These are phyloP conservation scores for Penicillium sp. DNA, from an alignment of 2,329 filamentous ascomycete genomes.

Conservation along the genomic window DNA sequence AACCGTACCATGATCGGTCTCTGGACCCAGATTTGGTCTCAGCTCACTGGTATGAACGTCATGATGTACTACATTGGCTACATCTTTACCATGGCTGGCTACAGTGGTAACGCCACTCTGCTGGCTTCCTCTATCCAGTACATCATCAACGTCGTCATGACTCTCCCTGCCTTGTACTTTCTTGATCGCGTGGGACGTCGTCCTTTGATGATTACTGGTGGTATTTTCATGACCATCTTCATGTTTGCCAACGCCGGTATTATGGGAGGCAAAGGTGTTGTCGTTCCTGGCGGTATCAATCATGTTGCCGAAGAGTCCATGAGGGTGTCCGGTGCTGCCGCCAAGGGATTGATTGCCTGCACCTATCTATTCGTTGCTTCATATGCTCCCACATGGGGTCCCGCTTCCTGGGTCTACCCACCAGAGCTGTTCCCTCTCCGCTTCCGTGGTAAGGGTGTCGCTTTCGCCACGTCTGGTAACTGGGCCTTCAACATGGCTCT, in stretches of 20 bases:
- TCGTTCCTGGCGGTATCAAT: slow-evolving; percentile 39
- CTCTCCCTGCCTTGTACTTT: slow-evolving; percentile 68
- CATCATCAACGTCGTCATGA: slow-evolving; percentile 77
- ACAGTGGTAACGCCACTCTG: slow-evolving; percentile 56
- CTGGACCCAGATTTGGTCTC: slow-evolving; percentile 72
- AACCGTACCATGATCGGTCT: slow-evolving; percentile 68
- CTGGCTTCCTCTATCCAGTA: slow-evolving; percentile 68
- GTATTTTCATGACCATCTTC: slow-evolving; percentile 56
- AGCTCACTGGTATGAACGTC: slow-evolving; percentile 73
- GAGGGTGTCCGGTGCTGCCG: slow-evolving; percentile 41
- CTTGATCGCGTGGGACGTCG: slow-evolving; percentile 75
- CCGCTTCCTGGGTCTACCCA: slow-evolving; percentile 57
- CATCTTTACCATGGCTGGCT: slow-evolving; percentile 68
- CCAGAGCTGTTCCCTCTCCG: slow-evolving; percentile 61
- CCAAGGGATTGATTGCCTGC: slow-evolving; percentile 64
- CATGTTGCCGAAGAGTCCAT: slow-evolving; percentile 34
- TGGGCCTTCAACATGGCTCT: slow-evolving; percentile 59
- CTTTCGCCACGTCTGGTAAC: slow-evolving; percentile 58
- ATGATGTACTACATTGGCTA: slow-evolving; percentile 57
- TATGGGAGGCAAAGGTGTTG: slow-evolving; percentile 33
- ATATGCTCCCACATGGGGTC: slow-evolving; percentile 63
- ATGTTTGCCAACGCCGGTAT: slow-evolving; percentile 44
- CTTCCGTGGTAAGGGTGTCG: slow-evolving; percentile 61
- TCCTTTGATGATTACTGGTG: slow-evolving; percentile 61
- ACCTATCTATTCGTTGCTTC: slow-evolving; percentile 70